These are phyloP conservation scores for Raffaelea ambrosiae DNA, from an alignment of 2,329 filamentous ascomycete genomes.

Conservation along the genomic window DNA sequence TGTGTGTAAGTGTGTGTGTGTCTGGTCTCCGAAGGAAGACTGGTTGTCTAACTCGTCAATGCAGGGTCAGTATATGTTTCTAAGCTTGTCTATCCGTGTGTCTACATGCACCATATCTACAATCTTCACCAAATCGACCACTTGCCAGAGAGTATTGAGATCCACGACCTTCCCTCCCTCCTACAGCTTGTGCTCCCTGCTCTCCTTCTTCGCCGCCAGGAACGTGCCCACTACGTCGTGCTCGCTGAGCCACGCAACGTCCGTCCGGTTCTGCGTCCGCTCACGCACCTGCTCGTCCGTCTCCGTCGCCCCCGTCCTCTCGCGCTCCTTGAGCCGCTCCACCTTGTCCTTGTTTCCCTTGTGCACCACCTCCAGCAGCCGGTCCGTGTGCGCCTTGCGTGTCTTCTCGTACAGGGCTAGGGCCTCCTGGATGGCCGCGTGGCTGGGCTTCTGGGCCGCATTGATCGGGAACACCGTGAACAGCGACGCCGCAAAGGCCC, in stretches of 20 bases:
- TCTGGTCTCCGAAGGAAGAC: too few species aligned
- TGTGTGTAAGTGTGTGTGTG: too few species aligned
- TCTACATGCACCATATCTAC: too few species aligned
- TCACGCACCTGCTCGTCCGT: constrained; percentile 28
- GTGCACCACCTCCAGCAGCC: constrained; percentile 25
- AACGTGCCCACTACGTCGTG: constrained; percentile 28
- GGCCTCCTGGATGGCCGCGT: constrained; percentile 17
- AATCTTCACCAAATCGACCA: too few species aligned
- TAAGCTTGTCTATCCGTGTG: too few species aligned
- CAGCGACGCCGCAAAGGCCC: constrained; percentile 30
- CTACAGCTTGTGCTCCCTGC: too few species aligned
- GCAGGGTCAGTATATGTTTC: too few species aligned
- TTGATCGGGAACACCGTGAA: constrained; percentile 22
- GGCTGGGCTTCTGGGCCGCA: neutral
- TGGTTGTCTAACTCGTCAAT: too few species aligned
- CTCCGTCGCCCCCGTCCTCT: constrained; percentile 18
- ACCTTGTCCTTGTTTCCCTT: constrained; percentile 19
- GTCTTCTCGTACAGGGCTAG: constrained; percentile 32
- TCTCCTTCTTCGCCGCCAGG: neutral
- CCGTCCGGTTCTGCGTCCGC: constrained; percentile 25
- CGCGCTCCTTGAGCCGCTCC: constrained; percentile 10
- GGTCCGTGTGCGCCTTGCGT: constrained; percentile 31
- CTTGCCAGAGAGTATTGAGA: too few species aligned
- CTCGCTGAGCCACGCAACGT: constrained; percentile 35
- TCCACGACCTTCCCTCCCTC: too few species aligned